Base-by-base conservation (phyloP, 225 moss, liverwort and hornwort genomes). In the Rhytidiadelphus loreus region DNA sequence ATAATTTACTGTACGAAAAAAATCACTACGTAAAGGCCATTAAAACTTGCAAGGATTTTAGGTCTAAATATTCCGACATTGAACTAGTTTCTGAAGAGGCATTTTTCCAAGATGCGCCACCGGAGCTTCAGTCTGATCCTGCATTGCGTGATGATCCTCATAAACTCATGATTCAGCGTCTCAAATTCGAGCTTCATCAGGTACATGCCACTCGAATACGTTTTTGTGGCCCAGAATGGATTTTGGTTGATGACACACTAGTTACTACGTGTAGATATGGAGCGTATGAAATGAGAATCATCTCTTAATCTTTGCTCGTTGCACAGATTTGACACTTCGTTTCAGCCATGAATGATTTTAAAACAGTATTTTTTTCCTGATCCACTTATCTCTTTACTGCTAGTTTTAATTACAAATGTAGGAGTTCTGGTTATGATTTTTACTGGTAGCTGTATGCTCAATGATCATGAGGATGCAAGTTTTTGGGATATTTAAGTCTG, bases 1-100 rank as follows among this genome's bases (percentile, higher is more conserved):
- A 99, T 71, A 99, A 99, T 88, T 92, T 99, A 77, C 90, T 97
- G 24, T 99, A 99, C 64, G 97, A 99, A 86, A 99, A 96, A 77
- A 99, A 96, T 83, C 96, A 99, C 83, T 99, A 99, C 85, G 91
- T 95, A 70, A 99, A 97, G 92, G 99, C 99, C 33, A 99, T 99
- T 91, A 99, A 99, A 89, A 94, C 96, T 68, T 97, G 97, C 93
- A 99, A 96, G 90, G 97, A 97, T 86, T 96, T 96, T 91, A 95
- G 96, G 91, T 96, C 99, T 43, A 99, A 96, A 85, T 99, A 97
- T 88, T 92, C 99, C 25, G 97, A 97, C 85, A 97, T 97, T 86
- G 95, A 97, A 68, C 91, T 99, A 21, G 97, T 99, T 82, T 83
- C 99, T 56, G 96, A 96, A 84, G 96, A 95, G 83, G 95, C 92